Conservation (phyloP, 1,284 basidiomycete species). For the Phenoliferia sp. region DNA sequence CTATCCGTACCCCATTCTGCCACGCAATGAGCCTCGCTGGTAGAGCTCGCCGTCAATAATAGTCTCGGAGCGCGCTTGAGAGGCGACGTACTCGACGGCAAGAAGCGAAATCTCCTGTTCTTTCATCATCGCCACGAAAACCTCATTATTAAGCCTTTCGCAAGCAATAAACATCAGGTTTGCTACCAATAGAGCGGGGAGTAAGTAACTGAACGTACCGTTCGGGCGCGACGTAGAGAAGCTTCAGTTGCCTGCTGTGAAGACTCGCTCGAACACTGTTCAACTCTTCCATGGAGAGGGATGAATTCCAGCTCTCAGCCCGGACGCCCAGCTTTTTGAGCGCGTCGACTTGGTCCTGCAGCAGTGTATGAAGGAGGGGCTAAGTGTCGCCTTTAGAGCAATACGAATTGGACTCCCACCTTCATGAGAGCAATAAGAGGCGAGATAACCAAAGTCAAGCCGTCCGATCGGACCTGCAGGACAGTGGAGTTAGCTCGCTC, state of each 20-base stretch:
- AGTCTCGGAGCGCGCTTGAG: too few relatives aligned
- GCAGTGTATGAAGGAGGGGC: too few relatives aligned
- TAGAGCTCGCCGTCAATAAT: too few relatives aligned
- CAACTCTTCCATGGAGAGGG: too few relatives aligned
- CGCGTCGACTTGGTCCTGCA: background rate
- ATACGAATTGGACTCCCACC: too few relatives aligned
- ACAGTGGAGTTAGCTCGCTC: too few relatives aligned
- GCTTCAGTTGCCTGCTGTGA: background rate
- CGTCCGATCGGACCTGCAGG: background rate
- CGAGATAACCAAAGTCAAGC: background rate
- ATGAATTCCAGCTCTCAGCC: too few relatives aligned
- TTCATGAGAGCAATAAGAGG: background rate
- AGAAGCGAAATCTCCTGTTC: background rate
- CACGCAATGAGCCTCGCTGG: background rate
- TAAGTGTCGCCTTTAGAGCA: too few relatives aligned
- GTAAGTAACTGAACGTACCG: background rate
- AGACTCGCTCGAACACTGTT: too few relatives aligned
- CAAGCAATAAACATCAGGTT: too few relatives aligned
- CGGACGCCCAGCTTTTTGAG: background rate
- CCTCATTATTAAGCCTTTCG: background rate
- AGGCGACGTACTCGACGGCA: too few relatives aligned
- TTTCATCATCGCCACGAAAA: background rate
- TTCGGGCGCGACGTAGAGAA: background rate
- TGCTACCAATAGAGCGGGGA: too few relatives aligned
- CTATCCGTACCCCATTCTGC: background rate